A percentile compares a stretch with the other conserved stretches of the same genome.
Conservation (phyloP, 257 asterid genomes). For the Perilla frutescens region DNA sequence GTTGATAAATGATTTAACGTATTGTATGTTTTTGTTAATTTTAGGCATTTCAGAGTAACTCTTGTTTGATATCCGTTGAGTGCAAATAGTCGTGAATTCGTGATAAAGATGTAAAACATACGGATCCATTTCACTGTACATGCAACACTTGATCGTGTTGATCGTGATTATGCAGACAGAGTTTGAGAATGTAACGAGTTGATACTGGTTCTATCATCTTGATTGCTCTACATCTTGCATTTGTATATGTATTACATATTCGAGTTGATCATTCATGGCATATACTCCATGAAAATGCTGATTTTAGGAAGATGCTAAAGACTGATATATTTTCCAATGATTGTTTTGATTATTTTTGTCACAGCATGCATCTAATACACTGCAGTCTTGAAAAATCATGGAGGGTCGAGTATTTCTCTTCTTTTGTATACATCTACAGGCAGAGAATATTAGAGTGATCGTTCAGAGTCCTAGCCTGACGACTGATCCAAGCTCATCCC, state of each 20-base stretch:
- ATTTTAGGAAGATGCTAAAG: not conserved
- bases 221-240: not conserved
- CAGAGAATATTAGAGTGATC: not conserved
- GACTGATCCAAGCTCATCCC: not conserved
- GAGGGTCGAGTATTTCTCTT: not conserved
- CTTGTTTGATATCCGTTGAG: slow-evolving; percentile 11
- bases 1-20: slow-evolving; percentile 26
- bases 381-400: not conserved
- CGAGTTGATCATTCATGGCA: no score
- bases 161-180: not conserved
- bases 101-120: slow-evolving; percentile 32
- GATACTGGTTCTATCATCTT: not conserved
- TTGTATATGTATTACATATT: not conserved
- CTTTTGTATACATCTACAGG: no score
- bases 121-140: slow-evolving; percentile 32
- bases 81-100: slow-evolving; percentile 25
- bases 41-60: slow-evolving; percentile 24
- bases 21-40: slow-evolving; percentile 7
- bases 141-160: slow-evolving; percentile 21
- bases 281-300: not conserved
- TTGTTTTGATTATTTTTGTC: not conserved
- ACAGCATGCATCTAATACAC: not conserved
- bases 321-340: not conserved
- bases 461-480: not conserved
- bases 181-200: not conserved